Conservation (phyloP, 2,329 filamentous ascomycete species). For the Curvularia sp. region DNA sequence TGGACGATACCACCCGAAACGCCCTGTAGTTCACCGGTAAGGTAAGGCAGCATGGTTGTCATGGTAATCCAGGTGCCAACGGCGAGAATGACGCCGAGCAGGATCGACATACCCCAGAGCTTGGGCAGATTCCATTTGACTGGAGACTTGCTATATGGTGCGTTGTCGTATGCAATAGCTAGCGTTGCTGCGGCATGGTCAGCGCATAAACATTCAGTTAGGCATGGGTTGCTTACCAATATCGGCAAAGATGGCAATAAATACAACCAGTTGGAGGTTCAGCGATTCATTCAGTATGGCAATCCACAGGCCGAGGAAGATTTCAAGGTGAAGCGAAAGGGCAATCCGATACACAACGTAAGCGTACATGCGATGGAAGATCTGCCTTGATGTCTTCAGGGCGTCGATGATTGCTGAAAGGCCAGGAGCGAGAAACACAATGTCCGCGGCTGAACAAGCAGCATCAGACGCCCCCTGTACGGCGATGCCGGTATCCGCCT, state of each 20-base stretch:
- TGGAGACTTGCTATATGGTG: conserved; percentile 81
- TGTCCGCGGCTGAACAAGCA: conserved; percentile 88
- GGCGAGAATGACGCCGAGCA: conserved; percentile 81
- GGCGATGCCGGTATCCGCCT: conserved; percentile 95
- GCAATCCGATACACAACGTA: conserved; percentile 97
- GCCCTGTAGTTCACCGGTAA: conserved; percentile 54
- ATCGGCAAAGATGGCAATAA: conserved; percentile 94
- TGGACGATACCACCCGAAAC: conserved; percentile 84
- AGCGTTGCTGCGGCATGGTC: conserved; percentile 67
- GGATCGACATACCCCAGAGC: conserved; percentile 90
- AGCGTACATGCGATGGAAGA: conserved; percentile 96
- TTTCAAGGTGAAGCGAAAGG: conserved; percentile 86
- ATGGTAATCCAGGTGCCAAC: conserved; percentile 88
- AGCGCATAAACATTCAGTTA: not conserved
- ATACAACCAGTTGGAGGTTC: conserved; percentile 87
- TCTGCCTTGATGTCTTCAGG: conserved; percentile 90
- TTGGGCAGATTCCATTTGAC: conserved; percentile 97
- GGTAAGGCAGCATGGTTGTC: conserved; percentile 75
- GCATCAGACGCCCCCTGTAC: conserved; percentile 92
- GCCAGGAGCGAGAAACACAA: conserved; percentile 90
- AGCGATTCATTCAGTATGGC: conserved; percentile 83
- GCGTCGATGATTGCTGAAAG: conserved; percentile 92
- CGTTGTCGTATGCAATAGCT: conserved; percentile 92
- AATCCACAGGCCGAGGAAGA: conserved; percentile 92
- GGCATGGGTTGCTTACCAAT: conserved; percentile 54